Evolutionary conservation across 441 rosid genomes (phyloP).

Genomic region (Pelargonium exstipulatum): DNA sequence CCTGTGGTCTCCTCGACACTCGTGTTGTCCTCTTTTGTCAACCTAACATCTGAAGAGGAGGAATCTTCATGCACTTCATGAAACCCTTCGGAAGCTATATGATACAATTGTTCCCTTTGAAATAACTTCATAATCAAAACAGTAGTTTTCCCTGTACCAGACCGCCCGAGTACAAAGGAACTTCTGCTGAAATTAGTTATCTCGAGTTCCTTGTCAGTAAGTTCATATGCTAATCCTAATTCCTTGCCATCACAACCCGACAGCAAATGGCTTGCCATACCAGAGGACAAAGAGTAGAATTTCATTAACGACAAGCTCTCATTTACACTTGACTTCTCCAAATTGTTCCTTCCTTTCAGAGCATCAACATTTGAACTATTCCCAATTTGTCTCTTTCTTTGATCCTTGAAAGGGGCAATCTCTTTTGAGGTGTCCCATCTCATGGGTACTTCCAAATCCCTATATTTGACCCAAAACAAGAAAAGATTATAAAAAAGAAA

Average conservation of each 20-base stretch:
- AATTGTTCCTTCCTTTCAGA: too few species aligned
- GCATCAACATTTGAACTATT: too few species aligned
- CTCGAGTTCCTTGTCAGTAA: constrained; percentile 34
- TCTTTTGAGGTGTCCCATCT: constrained; percentile 16
- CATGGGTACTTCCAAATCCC: constrained; percentile 21
- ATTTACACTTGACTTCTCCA: constrained; percentile 30
- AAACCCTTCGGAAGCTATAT: constrained; percentile 25
- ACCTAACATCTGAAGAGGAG: background rate
- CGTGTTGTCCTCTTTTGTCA: too few species aligned
- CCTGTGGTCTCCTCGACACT: background rate
- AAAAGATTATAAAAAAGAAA: too few species aligned
- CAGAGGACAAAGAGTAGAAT: constrained; percentile 40
- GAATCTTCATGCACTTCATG: background rate
- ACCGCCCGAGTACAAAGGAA: constrained; percentile 44
- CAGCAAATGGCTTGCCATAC: constrained; percentile 35
- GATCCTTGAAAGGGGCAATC: background rate
- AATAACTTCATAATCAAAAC: constrained; percentile 42
- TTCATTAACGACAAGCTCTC: constrained; percentile 50
- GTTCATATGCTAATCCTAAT: constrained; percentile 40
- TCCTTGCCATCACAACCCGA: constrained; percentile 35
- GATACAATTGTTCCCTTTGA: constrained; percentile 30
- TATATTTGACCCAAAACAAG: too few species aligned
- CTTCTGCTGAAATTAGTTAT: constrained; percentile 31
- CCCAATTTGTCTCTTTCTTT: too few species aligned
- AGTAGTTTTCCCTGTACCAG: constrained; percentile 61